Percentiles rank a stretch among this genome's conserved stretches.
Conservation (phyloP, 495 filamentous ascomycete species). For the Neurospora sp. region DNA sequence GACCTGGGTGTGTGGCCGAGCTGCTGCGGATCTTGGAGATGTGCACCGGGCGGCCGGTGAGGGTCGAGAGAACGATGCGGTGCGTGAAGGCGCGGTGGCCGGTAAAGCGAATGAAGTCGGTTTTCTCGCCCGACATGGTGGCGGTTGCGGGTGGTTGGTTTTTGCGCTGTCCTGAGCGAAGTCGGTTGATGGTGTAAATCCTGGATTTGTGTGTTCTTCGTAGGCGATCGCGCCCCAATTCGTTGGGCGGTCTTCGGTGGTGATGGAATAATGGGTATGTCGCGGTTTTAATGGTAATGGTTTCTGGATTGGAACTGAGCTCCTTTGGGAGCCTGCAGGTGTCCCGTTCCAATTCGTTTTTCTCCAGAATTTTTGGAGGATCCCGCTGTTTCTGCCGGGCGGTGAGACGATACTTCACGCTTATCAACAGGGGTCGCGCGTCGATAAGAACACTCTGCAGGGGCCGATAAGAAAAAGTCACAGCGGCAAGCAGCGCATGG, state of each 20-base stretch:
- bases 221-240: neutral
- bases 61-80: slow-evolving; percentile 79
- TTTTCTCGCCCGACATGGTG: slow-evolving; percentile 32
- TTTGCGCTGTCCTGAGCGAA: neutral
- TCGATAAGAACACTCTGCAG: slow-evolving; percentile 17
- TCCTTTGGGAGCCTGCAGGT: neutral
- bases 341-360: neutral
- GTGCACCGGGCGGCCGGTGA: slow-evolving; percentile 80
- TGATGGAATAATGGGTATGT: neutral
- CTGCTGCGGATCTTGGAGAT: slow-evolving; percentile 87
- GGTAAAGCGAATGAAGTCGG: slow-evolving; percentile 56
- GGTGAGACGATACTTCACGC: slow-evolving; percentile 5
- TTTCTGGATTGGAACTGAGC: neutral
- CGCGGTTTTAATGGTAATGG: neutral
- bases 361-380: slow-evolving; percentile 23
- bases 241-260: neutral
- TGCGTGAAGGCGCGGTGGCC: slow-evolving; percentile 72
- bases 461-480: slow-evolving; percentile 13
- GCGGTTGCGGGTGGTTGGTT: slow-evolving; percentile 1
- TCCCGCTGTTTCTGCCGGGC: slow-evolving; percentile 21
- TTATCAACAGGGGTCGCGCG: slow-evolving; percentile 11
- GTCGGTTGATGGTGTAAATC: neutral
- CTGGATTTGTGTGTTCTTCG: neutral
- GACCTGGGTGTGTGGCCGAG: slow-evolving; percentile 74
- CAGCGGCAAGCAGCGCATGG: neutral